Evolutionary conservation across 2,329 filamentous ascomycete species (phyloP).

Genomic region (Fusarium solani-melongenae): DNA sequence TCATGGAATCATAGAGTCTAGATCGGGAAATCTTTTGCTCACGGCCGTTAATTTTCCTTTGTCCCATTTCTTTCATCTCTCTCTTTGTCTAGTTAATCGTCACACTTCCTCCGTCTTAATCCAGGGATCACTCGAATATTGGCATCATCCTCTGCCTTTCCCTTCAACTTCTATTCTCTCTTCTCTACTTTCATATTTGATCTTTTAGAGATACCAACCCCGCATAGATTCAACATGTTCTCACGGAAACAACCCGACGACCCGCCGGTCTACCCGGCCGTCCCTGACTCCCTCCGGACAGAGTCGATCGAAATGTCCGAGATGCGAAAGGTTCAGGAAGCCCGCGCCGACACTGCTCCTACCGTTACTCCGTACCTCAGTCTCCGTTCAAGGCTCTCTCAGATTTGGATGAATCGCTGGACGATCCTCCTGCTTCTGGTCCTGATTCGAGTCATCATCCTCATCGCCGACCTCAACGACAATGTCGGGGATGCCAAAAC

Average conservation of each 20-base stretch:
- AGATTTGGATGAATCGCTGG: constrained; percentile 98
- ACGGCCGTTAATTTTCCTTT: constrained; percentile 33
- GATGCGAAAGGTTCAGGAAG: constrained; percentile 45
- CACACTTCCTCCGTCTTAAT: constrained; percentile 23
- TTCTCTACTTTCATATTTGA: constrained; percentile 13
- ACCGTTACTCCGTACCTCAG: constrained; percentile 91
- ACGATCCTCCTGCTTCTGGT: constrained; percentile 89
- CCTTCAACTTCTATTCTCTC: constrained; percentile 6
- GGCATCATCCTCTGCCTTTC: constrained; percentile 11
- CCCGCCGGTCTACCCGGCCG: constrained; percentile 48
- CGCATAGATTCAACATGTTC: constrained; percentile 51
- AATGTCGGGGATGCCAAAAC: constrained; percentile 80
- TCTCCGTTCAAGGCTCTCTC: constrained; percentile 87
- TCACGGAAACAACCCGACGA: constrained; percentile 48
- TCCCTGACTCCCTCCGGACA: constrained; percentile 52
- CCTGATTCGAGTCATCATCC: constrained; percentile 82
- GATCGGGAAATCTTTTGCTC: constrained; percentile 28
- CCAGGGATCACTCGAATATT: constrained; percentile 4
- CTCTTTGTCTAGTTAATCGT: constrained; percentile 31
- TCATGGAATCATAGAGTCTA: constrained; percentile 44
- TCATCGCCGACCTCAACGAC: constrained; percentile 76
- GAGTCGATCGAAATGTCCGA: constrained; percentile 52
- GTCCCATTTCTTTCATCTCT: constrained; percentile 29
- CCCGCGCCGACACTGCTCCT: constrained; percentile 68
- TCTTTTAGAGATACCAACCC: constrained; percentile 41